Evolutionary conservation across 2,329 filamentous ascomycete genomes (phyloP).

Genomic region (Triangularia verruculosa): DNA sequence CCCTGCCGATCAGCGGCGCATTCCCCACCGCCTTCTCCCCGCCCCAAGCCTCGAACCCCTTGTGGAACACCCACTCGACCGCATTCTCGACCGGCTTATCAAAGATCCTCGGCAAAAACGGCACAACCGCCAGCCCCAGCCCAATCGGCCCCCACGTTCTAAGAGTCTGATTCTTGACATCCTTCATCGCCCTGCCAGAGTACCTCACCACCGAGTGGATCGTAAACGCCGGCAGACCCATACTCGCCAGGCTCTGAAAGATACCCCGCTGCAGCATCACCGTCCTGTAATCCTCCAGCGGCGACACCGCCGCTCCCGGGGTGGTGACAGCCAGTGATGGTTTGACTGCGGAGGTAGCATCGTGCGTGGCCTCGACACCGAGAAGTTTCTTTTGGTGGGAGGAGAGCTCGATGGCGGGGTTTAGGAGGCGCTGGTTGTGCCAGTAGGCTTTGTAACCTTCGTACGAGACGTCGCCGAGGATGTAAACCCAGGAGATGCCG

Average conservation of each 20-base stretch:
- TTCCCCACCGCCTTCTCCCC: conserved; percentile 57
- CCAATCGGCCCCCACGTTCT: conserved; percentile 91
- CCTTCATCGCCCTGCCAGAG: conserved; percentile 80
- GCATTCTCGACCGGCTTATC: conserved; percentile 90
- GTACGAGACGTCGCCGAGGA: conserved; percentile 83
- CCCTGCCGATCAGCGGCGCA: conserved; percentile 52
- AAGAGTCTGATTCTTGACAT: conserved; percentile 69
- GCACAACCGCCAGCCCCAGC: conserved; percentile 72
- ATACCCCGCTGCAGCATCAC: conserved; percentile 89
- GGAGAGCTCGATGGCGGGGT: conserved; percentile 62
- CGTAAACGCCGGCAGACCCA: conserved; percentile 91
- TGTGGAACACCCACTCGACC: conserved; percentile 87
- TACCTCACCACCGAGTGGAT: conserved; percentile 93
- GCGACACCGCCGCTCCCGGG: conserved; percentile 50
- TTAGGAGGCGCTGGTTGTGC: conserved; percentile 72
- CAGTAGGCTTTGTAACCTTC: conserved; percentile 96
- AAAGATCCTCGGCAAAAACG: conserved; percentile 79
- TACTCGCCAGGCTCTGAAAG: conserved; percentile 87
- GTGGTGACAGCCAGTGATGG: background rate
- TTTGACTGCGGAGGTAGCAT: background rate
- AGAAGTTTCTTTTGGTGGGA: conserved; percentile 47
- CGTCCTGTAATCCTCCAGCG: conserved; percentile 84
- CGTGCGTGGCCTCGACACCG: conserved; percentile 34
- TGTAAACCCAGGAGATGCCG: conserved; percentile 87
- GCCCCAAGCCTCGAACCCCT: conserved; percentile 70